Base-by-base conservation (phyloP, 2,329 filamentous ascomycete genomes). In the Fusarium sp. region DNA sequence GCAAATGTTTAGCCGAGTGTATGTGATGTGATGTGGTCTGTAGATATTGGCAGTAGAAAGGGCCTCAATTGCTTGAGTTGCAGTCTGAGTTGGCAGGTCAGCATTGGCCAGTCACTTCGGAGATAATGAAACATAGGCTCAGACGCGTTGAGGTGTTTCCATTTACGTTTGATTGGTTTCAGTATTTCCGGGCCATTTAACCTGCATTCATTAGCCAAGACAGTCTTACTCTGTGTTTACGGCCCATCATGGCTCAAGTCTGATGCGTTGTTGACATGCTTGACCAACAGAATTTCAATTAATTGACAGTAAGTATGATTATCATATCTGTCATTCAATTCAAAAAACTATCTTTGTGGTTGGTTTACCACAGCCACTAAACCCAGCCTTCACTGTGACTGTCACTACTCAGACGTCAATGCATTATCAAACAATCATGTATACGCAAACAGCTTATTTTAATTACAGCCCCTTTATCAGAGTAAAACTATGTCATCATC, bases 111-210 rank as follows among this genome's bases (percentile, higher is more conserved):
- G 65, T 60, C 38, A 24, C 28, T 24, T 45, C 30, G 56, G 36
- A 55, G 50, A 71, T 73, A 55, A 45, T 71, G 62, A 74, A 70
- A 73, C 70, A 71, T 41, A 52, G 47, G 41, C 38, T 68, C 41
- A 41, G 72, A 57, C 52, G 52, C 61, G 39, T 26, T 56, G 52
- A 32, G 41, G 39, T 26, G 39, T 52, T 60, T 57, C 30, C 60
- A 42, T 57, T 32, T 28, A 39, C 42, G 24, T 45, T 45, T 68
- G 55, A 62, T 58, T 71, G 56, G 68, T 45, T 68, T 68, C 50
- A 62, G 39, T 44, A 68, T 55, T 24, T 62, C n/a, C n/a, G 28
- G 32, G 28, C 50, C 44, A 48, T 57, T 50, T 28, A 44, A 26
- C 17, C 61, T 52, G 60, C 41, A 32, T 47, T 64, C 50, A 15